Evolutionary conservation across 2,329 filamentous ascomycete species (phyloP).

Genomic region (Grosmannia penicillata): DNA sequence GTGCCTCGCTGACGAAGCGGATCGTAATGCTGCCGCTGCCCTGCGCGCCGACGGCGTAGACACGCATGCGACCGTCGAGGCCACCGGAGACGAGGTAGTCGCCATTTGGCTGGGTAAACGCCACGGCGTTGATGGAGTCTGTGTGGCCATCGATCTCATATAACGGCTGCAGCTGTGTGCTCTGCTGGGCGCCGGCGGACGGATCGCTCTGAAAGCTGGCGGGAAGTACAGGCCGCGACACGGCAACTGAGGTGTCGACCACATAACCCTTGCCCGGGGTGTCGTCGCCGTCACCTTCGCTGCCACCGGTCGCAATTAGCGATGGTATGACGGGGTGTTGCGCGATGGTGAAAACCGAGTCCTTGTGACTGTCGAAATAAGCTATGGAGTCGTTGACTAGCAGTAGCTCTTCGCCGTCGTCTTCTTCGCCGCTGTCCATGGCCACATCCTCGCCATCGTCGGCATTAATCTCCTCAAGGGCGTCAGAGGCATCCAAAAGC

Average conservation of each 20-base stretch:
- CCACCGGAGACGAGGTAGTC: conserved; percentile 79
- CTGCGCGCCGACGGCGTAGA: conserved; percentile 42
- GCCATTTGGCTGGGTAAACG: conserved; percentile 71
- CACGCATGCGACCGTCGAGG: conserved; percentile 68
- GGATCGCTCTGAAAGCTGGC: conserved; percentile 58
- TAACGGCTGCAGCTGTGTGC: conserved; percentile 47
- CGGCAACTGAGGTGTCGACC: conserved; percentile 56
- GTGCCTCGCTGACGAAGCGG: conserved; percentile 57
- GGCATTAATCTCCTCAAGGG: conserved; percentile 58
- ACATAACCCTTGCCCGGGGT: conserved; percentile 71
- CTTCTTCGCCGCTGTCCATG: conserved; percentile 16
- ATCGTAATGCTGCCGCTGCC: conserved; percentile 22
- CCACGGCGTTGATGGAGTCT: conserved; percentile 76
- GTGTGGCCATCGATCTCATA: conserved; percentile 77
- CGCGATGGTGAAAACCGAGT: conserved; percentile 89
- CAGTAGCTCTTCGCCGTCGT: conserved; percentile 51
- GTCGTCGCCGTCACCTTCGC: conserved; percentile 42
- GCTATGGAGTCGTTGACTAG: conserved; percentile 86
- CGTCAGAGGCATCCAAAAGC: conserved; percentile 64
- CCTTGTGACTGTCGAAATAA: conserved; percentile 80
- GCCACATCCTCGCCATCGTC: conserved; percentile 37
- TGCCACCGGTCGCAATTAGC: conserved; percentile 76
- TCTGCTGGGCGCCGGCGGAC: conserved; percentile 30
- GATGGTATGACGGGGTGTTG: conserved; percentile 70
- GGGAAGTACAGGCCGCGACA: conserved; percentile 54